Percentiles rank a stretch among this genome's conserved stretches.
phyloP scores from a whole-genome alignment of 148 eudicot species.

The Heliosperma pusillum region DNA sequence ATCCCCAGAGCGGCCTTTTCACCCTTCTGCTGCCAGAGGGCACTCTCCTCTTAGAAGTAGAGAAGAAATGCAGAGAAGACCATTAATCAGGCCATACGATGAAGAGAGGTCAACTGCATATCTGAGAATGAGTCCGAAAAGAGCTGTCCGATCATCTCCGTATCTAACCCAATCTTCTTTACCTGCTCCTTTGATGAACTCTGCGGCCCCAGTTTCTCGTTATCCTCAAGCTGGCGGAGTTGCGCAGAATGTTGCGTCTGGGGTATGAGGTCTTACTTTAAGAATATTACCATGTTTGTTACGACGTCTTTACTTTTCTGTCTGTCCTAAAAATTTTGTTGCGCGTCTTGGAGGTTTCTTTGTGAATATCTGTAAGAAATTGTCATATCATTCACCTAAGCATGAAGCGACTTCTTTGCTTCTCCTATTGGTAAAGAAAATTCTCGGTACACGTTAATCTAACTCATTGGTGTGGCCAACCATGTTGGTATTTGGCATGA shows the following conservation, averaged over 20 bases:
- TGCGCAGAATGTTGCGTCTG: conserved; percentile 42
- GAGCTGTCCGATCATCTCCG: conserved; percentile 46
- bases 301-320: background rate
- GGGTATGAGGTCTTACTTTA: conserved; percentile 29
- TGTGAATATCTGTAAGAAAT: background rate
- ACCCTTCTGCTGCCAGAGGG: conserved; percentile 46
- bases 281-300: background rate
- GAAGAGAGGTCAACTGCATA: conserved; percentile 42
- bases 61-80: conserved; percentile 47
- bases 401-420: background rate
- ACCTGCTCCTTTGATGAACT: conserved; percentile 40
- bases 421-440: background rate
- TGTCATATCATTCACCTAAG: background rate
- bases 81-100: conserved; percentile 49
- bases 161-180: conserved; percentile 40
- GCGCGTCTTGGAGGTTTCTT: background rate
- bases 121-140: conserved; percentile 48
- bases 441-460: background rate
- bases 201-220: conserved; percentile 33
- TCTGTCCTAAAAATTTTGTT: background rate
- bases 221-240: conserved; percentile 34
- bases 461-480: background rate
- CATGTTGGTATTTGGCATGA: background rate
- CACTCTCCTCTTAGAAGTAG: conserved; percentile 46
- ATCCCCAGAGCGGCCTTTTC: conserved; percentile 33